A percentile compares a stretch with the other conserved stretches of the same genome.
These are phyloP conservation scores for Pyronema domesticum DNA, from an alignment of 495 filamentous ascomycete species.

Conservation along the genomic window DNA sequence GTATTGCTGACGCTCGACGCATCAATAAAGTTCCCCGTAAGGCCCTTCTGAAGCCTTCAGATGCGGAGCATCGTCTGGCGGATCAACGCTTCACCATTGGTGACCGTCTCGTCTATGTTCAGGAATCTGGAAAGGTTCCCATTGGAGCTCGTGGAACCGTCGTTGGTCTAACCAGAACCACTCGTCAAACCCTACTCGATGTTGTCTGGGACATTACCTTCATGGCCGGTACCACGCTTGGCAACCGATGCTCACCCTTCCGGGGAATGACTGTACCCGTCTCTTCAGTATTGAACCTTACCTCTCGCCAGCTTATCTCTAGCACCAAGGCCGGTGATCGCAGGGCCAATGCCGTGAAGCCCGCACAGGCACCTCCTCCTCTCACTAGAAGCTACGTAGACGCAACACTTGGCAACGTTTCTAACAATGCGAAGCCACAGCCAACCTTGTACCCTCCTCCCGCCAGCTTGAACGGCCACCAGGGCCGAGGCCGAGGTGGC, in stretches of 20 bases:
- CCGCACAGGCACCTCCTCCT: slow-evolving; percentile 39
- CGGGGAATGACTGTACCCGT: slow-evolving; percentile 79
- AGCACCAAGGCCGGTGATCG: slow-evolving; percentile 42
- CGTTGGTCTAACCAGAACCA: slow-evolving; percentile 71
- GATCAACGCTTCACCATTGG: slow-evolving; percentile 73
- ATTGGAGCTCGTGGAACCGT: slow-evolving; percentile 85
- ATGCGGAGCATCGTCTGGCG: slow-evolving; percentile 76
- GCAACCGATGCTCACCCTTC: slow-evolving; percentile 85
- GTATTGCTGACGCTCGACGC: slow-evolving; percentile 27
- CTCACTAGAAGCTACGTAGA: slow-evolving; percentile 16
- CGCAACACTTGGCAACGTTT: background rate
- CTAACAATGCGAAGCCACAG: background rate
- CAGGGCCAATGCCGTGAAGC: slow-evolving; percentile 39
- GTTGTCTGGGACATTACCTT: slow-evolving; percentile 86
- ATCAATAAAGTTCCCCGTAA: slow-evolving; percentile 66
- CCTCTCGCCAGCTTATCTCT: slow-evolving; percentile 60
- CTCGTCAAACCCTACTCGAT: slow-evolving; percentile 66
- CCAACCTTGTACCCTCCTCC: background rate
- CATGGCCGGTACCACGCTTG: slow-evolving; percentile 84
- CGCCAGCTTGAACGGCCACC: slow-evolving; percentile 25
- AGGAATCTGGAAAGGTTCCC: slow-evolving; percentile 84
- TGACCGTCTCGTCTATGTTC: slow-evolving; percentile 81
- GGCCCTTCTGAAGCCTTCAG: slow-evolving; percentile 73
- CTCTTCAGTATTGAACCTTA: slow-evolving; percentile 70
- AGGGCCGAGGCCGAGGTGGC: slow-evolving; percentile 31